Percentiles rank a stretch among this genome's conserved stretches.
Evolutionary conservation across 768 basidiomycete genomes (phyloP).

Genomic region (Rhodotorula taiwanensis): DNA sequence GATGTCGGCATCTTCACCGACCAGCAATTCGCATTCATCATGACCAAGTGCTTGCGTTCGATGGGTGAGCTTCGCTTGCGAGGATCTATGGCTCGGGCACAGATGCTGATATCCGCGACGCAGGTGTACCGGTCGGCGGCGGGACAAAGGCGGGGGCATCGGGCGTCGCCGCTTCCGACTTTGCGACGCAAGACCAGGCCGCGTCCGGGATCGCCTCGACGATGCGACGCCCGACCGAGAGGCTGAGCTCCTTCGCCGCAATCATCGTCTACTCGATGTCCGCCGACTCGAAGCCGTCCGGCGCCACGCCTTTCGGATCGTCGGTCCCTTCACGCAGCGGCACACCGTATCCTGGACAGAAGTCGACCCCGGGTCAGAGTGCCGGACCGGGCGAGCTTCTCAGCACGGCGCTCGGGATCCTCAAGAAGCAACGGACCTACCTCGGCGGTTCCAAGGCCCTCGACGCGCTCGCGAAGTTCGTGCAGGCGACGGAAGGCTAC

Average conservation of each 20-base stretch:
- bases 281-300: constrained; percentile 68
- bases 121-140: constrained; percentile 46
- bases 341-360: constrained; percentile 42
- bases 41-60: constrained; percentile 69
- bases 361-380: not conserved
- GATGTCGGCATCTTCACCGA: constrained; percentile 80
- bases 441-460: constrained; percentile 77
- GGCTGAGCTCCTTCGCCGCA: constrained; percentile 63
- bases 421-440: constrained; percentile 38
- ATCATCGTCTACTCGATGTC: constrained; percentile 87
- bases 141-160: constrained; percentile 38
- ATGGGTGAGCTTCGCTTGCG: constrained; percentile 31
- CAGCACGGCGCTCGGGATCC: constrained; percentile 16
- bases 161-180: constrained; percentile 35
- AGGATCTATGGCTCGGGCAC: too few relatives aligned
- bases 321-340: constrained; percentile 46
- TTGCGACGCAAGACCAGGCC: constrained; percentile 54
- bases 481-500: constrained; percentile 80
- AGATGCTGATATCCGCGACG: not conserved
- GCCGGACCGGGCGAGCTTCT: constrained; percentile 10
- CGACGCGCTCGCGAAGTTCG: constrained; percentile 73
- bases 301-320: constrained; percentile 58
- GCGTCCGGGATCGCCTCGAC: constrained; percentile 67
- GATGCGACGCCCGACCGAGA: constrained; percentile 47
- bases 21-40: constrained; percentile 73